Base-by-base conservation (phyloP, 192 early-diverging fungal species). In the Backusella parvicylindrica region DNA sequence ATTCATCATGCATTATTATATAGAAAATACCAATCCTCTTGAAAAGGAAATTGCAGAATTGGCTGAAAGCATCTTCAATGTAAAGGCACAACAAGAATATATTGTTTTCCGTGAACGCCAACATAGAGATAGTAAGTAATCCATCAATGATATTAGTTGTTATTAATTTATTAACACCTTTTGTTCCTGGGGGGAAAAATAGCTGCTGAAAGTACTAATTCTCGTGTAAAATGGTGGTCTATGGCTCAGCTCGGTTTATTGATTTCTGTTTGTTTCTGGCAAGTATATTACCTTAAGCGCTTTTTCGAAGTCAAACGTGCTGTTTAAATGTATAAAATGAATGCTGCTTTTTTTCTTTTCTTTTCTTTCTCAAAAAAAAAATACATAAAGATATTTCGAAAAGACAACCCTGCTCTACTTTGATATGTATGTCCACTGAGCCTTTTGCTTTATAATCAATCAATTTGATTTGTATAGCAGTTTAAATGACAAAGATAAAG, bases 181-280 rank as follows among this genome's bases (percentile, higher is more conserved):
- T n/a, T 28, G 30, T n/a, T 47, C 41, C n/a, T 74, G 28, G 16
- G 11, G 64, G 35, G 35, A 32, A 63, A 31, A 50, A 47, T 83
- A 94, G 92, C 92, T 72, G 91, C 92, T 64, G 91, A 92, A 68
- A 90, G 88, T 78, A 95, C 92, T 23, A 91, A 94, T 82, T 76
- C 89, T 53, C 90, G 94, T 72, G 92, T 95, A 11, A 85, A 89
- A 70, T 93, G 89, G 88, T 93, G 91, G 92, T 91, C 93, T 60
- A 67, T 93, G 30, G 82, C 90, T 50, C 89, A 95, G 79, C 77
- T 86, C 35, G 73, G 76, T 21, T 77, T 91, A 36, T 77, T 95
- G n/a, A 74, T 88, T 40, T 85, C 83, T 28, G 91, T 95, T 70
- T 90, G 86, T 56, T 76, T 84, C 64, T 92, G 90, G 88, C 93